Evolutionary conservation across 2,329 filamentous ascomycete genomes (phyloP), one percentile per base, ranked within the genome.

Genomic region (Aspergillus novofumigatus): DNA sequence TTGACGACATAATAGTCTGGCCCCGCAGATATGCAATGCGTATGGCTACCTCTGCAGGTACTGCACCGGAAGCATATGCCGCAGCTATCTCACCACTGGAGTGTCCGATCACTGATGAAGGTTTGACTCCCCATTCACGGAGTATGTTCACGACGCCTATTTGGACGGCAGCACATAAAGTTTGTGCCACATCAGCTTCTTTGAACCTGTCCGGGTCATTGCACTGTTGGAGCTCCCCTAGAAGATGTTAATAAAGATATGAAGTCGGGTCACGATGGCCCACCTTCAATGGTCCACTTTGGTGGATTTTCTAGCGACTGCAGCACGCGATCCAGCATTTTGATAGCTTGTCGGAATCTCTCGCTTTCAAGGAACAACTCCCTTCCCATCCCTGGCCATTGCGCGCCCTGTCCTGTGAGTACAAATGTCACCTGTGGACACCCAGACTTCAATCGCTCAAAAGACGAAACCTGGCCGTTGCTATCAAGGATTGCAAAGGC

Each of bases 71-170:
- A 0, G 80, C 78, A 59, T 81, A 83, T 0, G 78, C 81, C 0
- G 80, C 80, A 0, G 67, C 79, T 17, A 82, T 81, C 59, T 83
- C 80, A 1, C 80, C 80, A 0, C 76, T 78, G 0, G 79, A 81
- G 60, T 82, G 80, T 2, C 80, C 80, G 2, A 80, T 71, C 0
- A 79, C 77, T 1, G 69, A 71, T 1, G 57, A 41, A 5, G 77
- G 71, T 0, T 52, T 48, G 20, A 81, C 54, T 3, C 72, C 72
- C 4, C 72, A 72, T 0, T 64, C 57, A 0, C 55, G 55, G 2
- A 72, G 59, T 14, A 71, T 49, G n/a, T 68, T 56, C 4, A 71
- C 64, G 3, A 71, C 53, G 4, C 62, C 55, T 14, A 73, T 62
- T 26, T 73, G 70, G 11, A 73, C 50, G 0, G 68, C 67, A 0